A percentile compares a stretch with the other conserved stretches of the same genome.
These are phyloP conservation scores for Cucurbitaria berberidis DNA, from an alignment of 2,329 filamentous ascomycete species.

Conservation along the genomic window DNA sequence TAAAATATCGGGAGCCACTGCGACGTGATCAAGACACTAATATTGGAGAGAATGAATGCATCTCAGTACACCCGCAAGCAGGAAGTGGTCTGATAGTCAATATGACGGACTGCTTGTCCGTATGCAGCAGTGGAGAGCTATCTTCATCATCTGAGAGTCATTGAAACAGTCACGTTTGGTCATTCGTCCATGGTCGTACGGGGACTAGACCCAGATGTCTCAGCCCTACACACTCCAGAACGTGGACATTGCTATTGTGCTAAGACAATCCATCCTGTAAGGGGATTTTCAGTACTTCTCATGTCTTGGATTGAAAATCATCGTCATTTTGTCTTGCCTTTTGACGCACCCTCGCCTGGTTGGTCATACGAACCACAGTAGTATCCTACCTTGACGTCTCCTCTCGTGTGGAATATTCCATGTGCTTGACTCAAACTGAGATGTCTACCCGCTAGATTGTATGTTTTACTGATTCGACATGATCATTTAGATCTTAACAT, in stretches of 20 bases:
- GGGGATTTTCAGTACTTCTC: no score
- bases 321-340: not conserved
- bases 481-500: not conserved
- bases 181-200: constrained; percentile 12
- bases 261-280: constrained; percentile 13
- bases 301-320: not conserved
- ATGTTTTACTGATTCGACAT: not conserved
- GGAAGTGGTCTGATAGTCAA: not conserved
- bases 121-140: not conserved
- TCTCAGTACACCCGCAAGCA: not conserved
- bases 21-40: not conserved
- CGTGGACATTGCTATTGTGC: constrained; percentile 23
- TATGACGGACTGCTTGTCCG: not conserved
- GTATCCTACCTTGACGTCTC: no score
- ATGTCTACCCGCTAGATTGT: not conserved
- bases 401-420: not conserved
- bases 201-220: constrained; percentile 30
- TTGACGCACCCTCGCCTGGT: not conserved
- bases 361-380: no score
- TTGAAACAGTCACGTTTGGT: constrained; percentile 5
- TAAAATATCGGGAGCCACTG: not conserved
- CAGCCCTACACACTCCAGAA: constrained; percentile 41
- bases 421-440: not conserved
- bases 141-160: not conserved
- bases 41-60: not conserved